Percentiles rank a stretch among this genome's conserved stretches.
Evolutionary conservation across 352 stramenopile species (phyloP).

Genomic region (Globisporangium ultimum): DNA sequence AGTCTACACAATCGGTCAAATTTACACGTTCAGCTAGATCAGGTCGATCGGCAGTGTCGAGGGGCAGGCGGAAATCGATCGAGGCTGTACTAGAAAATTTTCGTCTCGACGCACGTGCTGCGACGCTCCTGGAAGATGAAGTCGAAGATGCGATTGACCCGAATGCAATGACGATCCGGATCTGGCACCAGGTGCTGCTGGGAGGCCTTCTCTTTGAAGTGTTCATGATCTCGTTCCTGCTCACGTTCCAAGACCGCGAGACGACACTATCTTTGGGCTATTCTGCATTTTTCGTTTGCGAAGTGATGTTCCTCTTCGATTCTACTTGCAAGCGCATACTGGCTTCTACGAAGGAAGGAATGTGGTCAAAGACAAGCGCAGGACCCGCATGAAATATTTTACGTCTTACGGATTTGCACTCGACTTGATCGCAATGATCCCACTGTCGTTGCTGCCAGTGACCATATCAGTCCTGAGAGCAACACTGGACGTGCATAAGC

Average conservation of each 20-base stretch:
- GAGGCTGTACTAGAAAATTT: slow-evolving; percentile 12
- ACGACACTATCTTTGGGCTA: not conserved
- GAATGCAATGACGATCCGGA: slow-evolving; percentile 34
- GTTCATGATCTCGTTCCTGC: slow-evolving; percentile 43
- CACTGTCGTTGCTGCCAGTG: slow-evolving; percentile 28
- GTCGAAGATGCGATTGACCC: slow-evolving; percentile 31
- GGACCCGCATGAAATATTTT: slow-evolving; percentile 39
- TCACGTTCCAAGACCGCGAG: slow-evolving; percentile 31
- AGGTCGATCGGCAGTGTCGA: not conserved
- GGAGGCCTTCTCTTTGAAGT: slow-evolving; percentile 40
- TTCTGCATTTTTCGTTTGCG: slow-evolving; percentile 8
- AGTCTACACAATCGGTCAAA: not conserved
- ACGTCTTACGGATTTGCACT: slow-evolving; percentile 37
- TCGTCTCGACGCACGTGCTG: slow-evolving; percentile 3
- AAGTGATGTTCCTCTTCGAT: slow-evolving; percentile 46
- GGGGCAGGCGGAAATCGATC: slow-evolving; percentile 1
- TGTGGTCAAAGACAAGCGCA: slow-evolving; percentile 35
- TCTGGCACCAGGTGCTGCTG: slow-evolving; percentile 51
- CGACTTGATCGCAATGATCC: slow-evolving; percentile 37
- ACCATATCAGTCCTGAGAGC: not conserved
- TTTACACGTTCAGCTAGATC: not conserved
- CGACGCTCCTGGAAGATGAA: slow-evolving; percentile 14
- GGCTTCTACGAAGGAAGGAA: slow-evolving; percentile 59
- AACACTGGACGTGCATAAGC: slow-evolving; percentile 47
- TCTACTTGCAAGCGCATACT: slow-evolving; percentile 57